Evolutionary conservation across 306 rosid species (phyloP), one percentile per base, ranked within the genome.

Genomic region (Casuarina cunninghamiana): DNA sequence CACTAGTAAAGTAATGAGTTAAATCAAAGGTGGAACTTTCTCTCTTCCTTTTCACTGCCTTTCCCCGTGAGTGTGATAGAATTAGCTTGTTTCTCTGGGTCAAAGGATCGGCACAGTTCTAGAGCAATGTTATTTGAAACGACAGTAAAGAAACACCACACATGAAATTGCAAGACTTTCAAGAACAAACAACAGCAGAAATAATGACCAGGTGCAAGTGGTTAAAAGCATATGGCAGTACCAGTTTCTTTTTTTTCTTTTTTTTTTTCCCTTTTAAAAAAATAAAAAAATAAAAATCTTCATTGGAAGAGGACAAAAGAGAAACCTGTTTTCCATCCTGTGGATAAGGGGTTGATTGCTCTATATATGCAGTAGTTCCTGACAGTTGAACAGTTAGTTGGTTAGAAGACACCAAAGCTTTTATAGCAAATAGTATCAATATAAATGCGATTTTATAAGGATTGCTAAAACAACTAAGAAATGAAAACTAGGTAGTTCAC

Each of bases 291-390:
- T 66, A 67, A 62, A 60, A 19, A 74, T 5, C 13, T 71, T 32
- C 38, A 62, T 46, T 55, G 74, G 38, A 60, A 79, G 54, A 42
- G 50, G 69, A 49, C 57, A 44, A 48, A 48, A 58, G 32, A 26
- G 84, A 37, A 84, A 93, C 98, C 97, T 87, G 98, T 84, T 94
- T 94, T 69, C 98, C 98, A 79, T 94, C 98, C 79, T 87, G 80
- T 50, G 98, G 98, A 86, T 10, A 91, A 58, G 97, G 96, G 61
- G 53, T 72, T 15, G 98, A 90, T 74, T 94, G 97, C 89, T 94
- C 98, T 75, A 94, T 79, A 73, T 87, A 94, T 43, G 91, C 98
- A 8, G 72, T 84, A 69, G 97, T 91, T 77, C 97, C 98, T 93
- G 80, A 80, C 80, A 72, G 79, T 75, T 75, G 80, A 81, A 84